Evolutionary conservation across 257 asterid genomes (phyloP).

Genomic region (Solanum paucissectum): DNA sequence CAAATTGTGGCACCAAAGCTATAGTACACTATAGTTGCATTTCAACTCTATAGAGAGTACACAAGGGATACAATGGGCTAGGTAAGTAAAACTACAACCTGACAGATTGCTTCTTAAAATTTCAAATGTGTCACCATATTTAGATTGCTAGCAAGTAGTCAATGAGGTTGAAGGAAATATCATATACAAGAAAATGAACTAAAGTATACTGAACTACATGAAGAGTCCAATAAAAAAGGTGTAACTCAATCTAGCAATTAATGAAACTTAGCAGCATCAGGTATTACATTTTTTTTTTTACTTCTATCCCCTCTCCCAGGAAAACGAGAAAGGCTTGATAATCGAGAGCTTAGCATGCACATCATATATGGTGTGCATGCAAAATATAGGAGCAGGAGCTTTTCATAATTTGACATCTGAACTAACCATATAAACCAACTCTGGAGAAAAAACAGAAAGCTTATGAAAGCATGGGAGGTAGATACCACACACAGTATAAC

Average conservation of each 20-base stretch:
- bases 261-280: background rate
- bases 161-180: background rate
- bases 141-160: background rate
- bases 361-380: background rate
- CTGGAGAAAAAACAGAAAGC: background rate
- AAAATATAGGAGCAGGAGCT: background rate
- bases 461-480: background rate
- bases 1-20: background rate
- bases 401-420: background rate
- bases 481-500: background rate
- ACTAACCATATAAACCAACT: background rate
- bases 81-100: background rate
- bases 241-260: background rate
- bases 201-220: background rate
- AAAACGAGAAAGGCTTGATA: background rate
- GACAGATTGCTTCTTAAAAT: background rate
- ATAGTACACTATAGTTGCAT: background rate
- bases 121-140: background rate
- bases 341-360: background rate
- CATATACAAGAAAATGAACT: background rate
- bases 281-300: background rate
- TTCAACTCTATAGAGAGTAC: background rate
- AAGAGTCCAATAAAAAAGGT: background rate
- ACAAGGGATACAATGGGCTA: background rate
- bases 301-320: background rate